Percentiles rank a stretch among this genome's conserved stretches.
These are phyloP conservation scores for Leishmania braziliensis DNA, from an alignment of 208 protist species.

Conservation along the genomic window DNA sequence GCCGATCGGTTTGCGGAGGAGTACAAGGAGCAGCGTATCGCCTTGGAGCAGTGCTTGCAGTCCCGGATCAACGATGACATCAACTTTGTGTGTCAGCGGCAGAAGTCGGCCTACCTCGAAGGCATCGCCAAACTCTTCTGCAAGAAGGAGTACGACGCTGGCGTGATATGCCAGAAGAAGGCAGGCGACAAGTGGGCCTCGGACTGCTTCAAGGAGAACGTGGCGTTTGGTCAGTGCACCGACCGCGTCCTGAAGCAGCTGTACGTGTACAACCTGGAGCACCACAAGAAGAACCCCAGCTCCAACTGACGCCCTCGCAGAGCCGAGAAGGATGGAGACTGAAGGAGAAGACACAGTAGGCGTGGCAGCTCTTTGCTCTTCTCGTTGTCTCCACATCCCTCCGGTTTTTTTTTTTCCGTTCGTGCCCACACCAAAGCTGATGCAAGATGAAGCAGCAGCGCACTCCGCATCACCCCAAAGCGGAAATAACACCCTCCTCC, in stretches of 20 bases:
- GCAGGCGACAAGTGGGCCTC: slow-evolving; percentile 78
- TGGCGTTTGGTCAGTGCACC: slow-evolving; percentile 83
- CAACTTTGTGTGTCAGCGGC: slow-evolving; percentile 84
- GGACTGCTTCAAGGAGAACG: slow-evolving; percentile 86
- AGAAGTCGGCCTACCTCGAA: slow-evolving; percentile 77
- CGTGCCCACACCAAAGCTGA: not conserved
- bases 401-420: not conserved
- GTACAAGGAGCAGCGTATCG: slow-evolving; percentile 60
- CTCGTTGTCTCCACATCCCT: not conserved
- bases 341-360: not conserved
- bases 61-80: slow-evolving; percentile 86
- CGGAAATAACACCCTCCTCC: not conserved
- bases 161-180: slow-evolving; percentile 71
- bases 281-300: slow-evolving; percentile 76
- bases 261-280: slow-evolving; percentile 87
- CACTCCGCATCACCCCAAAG: not conserved
- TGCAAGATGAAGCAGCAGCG: not conserved
- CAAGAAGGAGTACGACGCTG: slow-evolving; percentile 71
- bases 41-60: slow-evolving; percentile 73
- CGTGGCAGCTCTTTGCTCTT: not conserved
- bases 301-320: slow-evolving; percentile 43
- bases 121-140: slow-evolving; percentile 79
- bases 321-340: not conserved
- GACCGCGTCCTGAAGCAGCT: slow-evolving; percentile 80
- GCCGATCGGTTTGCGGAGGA: slow-evolving; percentile 62